phyloP scores from a whole-genome alignment of 176 grass and related monocot genomes.

The Carex kokanica region DNA sequence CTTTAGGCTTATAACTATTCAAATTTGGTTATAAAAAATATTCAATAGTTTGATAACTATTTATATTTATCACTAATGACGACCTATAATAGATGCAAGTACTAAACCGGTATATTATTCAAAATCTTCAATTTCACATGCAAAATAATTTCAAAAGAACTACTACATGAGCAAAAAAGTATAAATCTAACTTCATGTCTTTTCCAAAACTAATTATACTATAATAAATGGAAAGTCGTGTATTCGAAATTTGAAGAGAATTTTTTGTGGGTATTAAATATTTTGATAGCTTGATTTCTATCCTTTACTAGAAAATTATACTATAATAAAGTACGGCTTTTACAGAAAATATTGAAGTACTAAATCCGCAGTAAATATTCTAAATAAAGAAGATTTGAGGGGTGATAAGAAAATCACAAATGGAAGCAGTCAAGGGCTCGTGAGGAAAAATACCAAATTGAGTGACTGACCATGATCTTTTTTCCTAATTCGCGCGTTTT shows the following conservation, averaged over 20 bases:
- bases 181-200: neutral
- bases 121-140: too few relatives aligned
- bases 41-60: neutral
- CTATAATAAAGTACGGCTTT: neutral
- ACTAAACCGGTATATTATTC: neutral
- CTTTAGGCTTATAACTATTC: neutral
- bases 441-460: neutral
- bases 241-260: too few relatives aligned
- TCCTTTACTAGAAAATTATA: too few relatives aligned
- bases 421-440: neutral
- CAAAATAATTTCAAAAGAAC: neutral
- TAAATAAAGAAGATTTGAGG: neutral
- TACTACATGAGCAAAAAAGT: neutral
- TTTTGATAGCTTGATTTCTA: too few relatives aligned
- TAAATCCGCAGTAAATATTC: neutral
- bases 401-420: slow-evolving; percentile 2
- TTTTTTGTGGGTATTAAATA: too few relatives aligned
- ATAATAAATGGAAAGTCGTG: neutral
- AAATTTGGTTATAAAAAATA: neutral
- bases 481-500: neutral
- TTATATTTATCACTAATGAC: neutral
- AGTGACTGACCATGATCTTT: neutral
- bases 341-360: neutral
- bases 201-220: neutral
- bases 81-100: neutral